Evolutionary conservation across 1,139 yeast species (phyloP).

Genomic region (Kluyveromyces sp.): DNA sequence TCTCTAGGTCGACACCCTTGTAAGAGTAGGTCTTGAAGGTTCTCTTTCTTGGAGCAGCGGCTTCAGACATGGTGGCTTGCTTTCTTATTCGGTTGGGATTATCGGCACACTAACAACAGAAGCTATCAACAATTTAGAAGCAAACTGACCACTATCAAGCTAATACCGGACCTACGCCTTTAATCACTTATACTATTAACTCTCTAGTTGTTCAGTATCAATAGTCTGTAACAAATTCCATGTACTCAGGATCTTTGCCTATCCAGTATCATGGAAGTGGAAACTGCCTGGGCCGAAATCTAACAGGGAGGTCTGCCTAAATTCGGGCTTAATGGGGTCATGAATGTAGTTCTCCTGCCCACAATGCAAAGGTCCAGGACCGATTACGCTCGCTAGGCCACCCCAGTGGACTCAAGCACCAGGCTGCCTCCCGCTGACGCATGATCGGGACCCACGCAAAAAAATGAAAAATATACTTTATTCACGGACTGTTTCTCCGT

Average conservation of each 20-base stretch:
- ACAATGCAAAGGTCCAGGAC: too few relatives aligned
- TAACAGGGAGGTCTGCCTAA: too few relatives aligned
- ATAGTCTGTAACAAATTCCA: background rate
- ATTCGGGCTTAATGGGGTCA: too few relatives aligned
- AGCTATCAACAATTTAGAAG: background rate
- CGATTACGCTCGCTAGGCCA: too few relatives aligned
- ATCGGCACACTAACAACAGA: background rate
- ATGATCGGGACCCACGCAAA: background rate
- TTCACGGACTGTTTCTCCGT: background rate
- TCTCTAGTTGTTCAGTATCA: too few relatives aligned
- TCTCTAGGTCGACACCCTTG: slow-evolving; percentile 98
- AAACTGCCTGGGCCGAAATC: too few relatives aligned
- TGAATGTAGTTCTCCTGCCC: too few relatives aligned
- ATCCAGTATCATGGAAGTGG: background rate
- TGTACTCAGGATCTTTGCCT: background rate
- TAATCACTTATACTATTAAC: background rate
- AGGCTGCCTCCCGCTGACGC: too few relatives aligned
- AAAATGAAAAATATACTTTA: background rate
- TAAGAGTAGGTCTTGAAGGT: slow-evolving; percentile 93
- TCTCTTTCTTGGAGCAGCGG: slow-evolving; percentile 70
- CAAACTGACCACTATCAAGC: too few relatives aligned
- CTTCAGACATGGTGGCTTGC: slow-evolving; percentile 29
- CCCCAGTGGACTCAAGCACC: too few relatives aligned
- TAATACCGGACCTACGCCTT: background rate
- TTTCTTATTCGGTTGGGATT: slow-evolving; percentile 6